Evolutionary conservation across 768 basidiomycete genomes (phyloP).

Genomic region (Kwoniella heveanensis): DNA sequence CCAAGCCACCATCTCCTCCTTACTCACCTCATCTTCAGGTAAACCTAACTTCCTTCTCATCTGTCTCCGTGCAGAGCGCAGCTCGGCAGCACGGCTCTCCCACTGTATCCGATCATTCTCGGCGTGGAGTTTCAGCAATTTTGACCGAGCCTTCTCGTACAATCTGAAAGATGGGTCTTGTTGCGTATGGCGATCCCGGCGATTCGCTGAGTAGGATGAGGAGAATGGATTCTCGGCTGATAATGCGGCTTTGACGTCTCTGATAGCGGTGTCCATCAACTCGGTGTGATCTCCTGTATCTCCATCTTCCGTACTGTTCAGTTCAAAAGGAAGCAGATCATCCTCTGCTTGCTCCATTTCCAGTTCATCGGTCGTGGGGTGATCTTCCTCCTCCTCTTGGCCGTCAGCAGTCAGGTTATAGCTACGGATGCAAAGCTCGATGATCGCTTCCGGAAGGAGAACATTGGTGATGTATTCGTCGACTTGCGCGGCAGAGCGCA

Average conservation of each 20-base stretch:
- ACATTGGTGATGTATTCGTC: slow-evolving; percentile 27
- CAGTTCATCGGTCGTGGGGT: not conserved
- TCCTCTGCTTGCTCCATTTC: not conserved
- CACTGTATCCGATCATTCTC: not conserved
- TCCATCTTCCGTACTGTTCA: no score
- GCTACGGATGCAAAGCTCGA: slow-evolving; percentile 24
- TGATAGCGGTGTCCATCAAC: not conserved
- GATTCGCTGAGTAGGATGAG: no score
- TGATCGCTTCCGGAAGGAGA: slow-evolving; percentile 36
- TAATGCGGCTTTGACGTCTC: not conserved
- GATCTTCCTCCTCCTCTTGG: not conserved
- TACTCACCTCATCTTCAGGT: not conserved
- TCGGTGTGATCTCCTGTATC: no score
- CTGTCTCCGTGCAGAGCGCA: not conserved
- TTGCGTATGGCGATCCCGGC: no score
- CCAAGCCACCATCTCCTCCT: not conserved
- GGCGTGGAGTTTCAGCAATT: not conserved
- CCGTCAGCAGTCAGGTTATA: not conserved
- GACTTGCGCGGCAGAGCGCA: slow-evolving; percentile 19
- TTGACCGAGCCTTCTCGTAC: not conserved
- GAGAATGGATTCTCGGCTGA: not conserved
- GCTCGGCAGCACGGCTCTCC: not conserved
- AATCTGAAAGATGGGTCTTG: not conserved
- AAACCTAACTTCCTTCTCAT: slow-evolving; percentile 3
- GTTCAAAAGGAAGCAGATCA: not conserved